A percentile compares a stretch with the other conserved stretches of the same genome.
phyloP scores from a whole-genome alignment of 2,329 filamentous ascomycete genomes.

The Emergomyces africanus region DNA sequence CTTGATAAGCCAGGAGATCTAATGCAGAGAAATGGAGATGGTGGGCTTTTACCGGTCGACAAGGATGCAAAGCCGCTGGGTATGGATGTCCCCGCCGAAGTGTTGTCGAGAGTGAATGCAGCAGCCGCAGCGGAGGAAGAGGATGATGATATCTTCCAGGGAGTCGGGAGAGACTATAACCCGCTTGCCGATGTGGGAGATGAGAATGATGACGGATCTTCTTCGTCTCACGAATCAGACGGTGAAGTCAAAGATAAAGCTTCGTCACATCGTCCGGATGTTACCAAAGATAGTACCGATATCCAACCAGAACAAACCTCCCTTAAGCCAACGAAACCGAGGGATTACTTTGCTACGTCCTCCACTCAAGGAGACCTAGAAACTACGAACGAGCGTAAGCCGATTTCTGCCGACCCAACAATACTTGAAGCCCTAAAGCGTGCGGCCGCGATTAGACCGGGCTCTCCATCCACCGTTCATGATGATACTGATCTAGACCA shows the following conservation, averaged over 20 bases:
- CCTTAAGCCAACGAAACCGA: slow-evolving; percentile 14
- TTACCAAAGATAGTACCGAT: slow-evolving; percentile 1
- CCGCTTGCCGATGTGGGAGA: slow-evolving; percentile 42
- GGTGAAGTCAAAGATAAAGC: slow-evolving; percentile 17
- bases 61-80: slow-evolving; percentile 37
- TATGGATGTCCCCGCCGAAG: slow-evolving; percentile 36
- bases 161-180: slow-evolving; percentile 47
- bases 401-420: slow-evolving; percentile 55
- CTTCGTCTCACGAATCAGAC: slow-evolving; percentile 27
- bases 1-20: slow-evolving; percentile 27
- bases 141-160: slow-evolving; percentile 51
- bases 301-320: not conserved
- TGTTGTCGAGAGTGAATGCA: slow-evolving; percentile 24
- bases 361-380: slow-evolving; percentile 26
- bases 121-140: slow-evolving; percentile 29
- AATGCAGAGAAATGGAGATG: slow-evolving; percentile 11
- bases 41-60: slow-evolving; percentile 29
- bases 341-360: slow-evolving; percentile 38
- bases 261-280: slow-evolving; percentile 4
- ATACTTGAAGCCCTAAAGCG: slow-evolving; percentile 77
- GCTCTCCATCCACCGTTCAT: slow-evolving; percentile 33
- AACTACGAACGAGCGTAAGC: slow-evolving; percentile 24
- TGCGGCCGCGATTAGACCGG: slow-evolving; percentile 50
- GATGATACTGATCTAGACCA: slow-evolving; percentile 40
- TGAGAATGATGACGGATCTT: slow-evolving; percentile 29